Evolutionary conservation across 2,329 filamentous ascomycete genomes (phyloP).

Genomic region (Alternaria gansuensis): DNA sequence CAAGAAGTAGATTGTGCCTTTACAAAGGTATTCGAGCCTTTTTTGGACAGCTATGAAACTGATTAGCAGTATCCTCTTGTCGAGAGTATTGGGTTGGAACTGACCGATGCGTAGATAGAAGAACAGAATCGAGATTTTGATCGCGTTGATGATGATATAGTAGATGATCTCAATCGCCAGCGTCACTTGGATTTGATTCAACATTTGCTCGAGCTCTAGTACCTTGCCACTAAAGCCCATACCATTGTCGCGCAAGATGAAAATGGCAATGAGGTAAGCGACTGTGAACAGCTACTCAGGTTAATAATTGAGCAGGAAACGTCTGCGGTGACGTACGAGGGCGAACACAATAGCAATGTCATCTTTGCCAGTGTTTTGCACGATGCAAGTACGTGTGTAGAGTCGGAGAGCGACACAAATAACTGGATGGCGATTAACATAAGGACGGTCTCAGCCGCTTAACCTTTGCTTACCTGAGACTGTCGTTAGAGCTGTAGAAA

Average conservation of each 20-base stretch:
- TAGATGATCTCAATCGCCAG: slow-evolving; percentile 48
- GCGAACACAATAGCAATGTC: slow-evolving; percentile 43
- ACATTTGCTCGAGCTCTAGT: slow-evolving; percentile 33
- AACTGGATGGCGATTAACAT: slow-evolving; percentile 31
- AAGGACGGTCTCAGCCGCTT: no score
- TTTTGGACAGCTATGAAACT: slow-evolving; percentile 32
- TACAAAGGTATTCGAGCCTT: slow-evolving; percentile 33
- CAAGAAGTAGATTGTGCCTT: slow-evolving; percentile 41
- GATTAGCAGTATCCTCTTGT: neutral
- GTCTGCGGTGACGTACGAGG: slow-evolving; percentile 31
- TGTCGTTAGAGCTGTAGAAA: slow-evolving; percentile 34
- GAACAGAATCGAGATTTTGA: slow-evolving; percentile 49
- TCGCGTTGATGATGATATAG: slow-evolving; percentile 37
- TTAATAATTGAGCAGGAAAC: neutral
- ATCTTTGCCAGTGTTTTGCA: slow-evolving; percentile 42
- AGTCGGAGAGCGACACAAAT: slow-evolving; percentile 38
- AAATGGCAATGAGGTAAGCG: slow-evolving; percentile 38
- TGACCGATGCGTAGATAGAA: slow-evolving; percentile 50
- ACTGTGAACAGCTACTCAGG: slow-evolving; percentile 34
- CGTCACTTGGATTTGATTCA: slow-evolving; percentile 32
- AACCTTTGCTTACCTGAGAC: slow-evolving; percentile 29
- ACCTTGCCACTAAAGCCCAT: slow-evolving; percentile 37
- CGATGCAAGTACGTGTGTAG: slow-evolving; percentile 31
- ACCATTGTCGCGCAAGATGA: slow-evolving; percentile 33
- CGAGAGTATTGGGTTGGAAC: neutral